These are phyloP conservation scores for Cladophialophora psammophila DNA, from an alignment of 2,329 filamentous ascomycete species.

Conservation along the genomic window DNA sequence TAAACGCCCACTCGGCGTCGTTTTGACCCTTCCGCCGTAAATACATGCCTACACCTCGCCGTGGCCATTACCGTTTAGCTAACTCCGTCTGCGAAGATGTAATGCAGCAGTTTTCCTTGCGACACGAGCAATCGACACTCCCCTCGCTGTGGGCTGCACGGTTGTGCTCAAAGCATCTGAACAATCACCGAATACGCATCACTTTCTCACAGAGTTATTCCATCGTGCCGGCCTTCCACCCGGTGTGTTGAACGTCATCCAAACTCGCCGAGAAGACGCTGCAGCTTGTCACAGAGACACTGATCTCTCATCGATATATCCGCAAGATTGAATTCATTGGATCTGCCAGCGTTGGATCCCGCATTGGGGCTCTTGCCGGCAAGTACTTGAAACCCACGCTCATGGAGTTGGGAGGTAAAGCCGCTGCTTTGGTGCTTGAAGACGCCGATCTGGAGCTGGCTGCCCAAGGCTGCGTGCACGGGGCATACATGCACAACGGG, in stretches of 20 bases:
- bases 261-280: conserved; percentile 72
- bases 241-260: conserved; percentile 86
- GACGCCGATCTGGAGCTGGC: conserved; percentile 73
- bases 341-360: conserved; percentile 81
- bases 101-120: conserved; percentile 92
- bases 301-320: conserved; percentile 72
- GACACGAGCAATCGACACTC: conserved; percentile 86
- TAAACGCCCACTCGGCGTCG: conserved; percentile 53
- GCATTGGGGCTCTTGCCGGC: conserved; percentile 80
- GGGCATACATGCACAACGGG: conserved; percentile 90
- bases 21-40: conserved; percentile 87
- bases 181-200: conserved; percentile 86
- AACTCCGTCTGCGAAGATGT: conserved; percentile 35
- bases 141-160: conserved; percentile 82
- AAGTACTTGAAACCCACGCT: conserved; percentile 83
- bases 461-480: conserved; percentile 66
- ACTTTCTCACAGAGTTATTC: conserved; percentile 78
- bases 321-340: conserved; percentile 87
- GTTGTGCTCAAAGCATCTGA: conserved; percentile 92
- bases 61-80: neutral
- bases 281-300: conserved; percentile 76
- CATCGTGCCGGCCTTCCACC: conserved; percentile 77
- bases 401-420: conserved; percentile 89
- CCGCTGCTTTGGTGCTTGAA: conserved; percentile 82
- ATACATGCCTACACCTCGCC: conserved; percentile 47